Percentiles rank a stretch among this genome's conserved stretches.
phyloP scores from a whole-genome alignment of 2,329 filamentous ascomycete species.

The Raffaelea deltoideospora region DNA sequence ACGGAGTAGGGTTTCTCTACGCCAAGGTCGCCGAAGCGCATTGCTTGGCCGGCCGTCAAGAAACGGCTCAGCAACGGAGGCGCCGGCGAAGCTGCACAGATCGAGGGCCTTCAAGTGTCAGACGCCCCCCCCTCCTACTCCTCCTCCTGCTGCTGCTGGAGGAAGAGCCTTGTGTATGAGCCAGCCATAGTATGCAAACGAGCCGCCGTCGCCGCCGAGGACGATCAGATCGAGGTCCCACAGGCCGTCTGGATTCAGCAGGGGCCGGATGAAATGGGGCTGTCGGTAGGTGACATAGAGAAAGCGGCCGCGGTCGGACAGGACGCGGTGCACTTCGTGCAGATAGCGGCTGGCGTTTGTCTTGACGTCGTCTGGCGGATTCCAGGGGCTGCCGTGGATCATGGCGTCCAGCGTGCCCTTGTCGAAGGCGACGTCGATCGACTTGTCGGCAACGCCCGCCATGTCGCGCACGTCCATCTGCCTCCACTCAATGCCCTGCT shows the following conservation, averaged over 20 bases:
- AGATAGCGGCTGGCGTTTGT: slow-evolving; percentile 33
- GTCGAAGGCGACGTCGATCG: slow-evolving; percentile 41
- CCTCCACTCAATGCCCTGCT: slow-evolving; percentile 30
- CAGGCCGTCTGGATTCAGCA: slow-evolving; percentile 24
- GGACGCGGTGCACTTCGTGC: slow-evolving; percentile 29
- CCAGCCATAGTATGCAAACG: slow-evolving; percentile 34
- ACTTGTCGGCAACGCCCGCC: slow-evolving; percentile 20
- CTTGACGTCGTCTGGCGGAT: slow-evolving; percentile 30
- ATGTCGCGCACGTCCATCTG: slow-evolving; percentile 36
- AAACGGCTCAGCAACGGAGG: too few relatives aligned
- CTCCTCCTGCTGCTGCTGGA: too few relatives aligned
- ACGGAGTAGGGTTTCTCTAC: too few relatives aligned
- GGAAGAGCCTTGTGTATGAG: slow-evolving; percentile 18
- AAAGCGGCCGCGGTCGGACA: slow-evolving; percentile 31
- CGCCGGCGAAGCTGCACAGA: too few relatives aligned
- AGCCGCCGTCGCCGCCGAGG: slow-evolving; percentile 21
- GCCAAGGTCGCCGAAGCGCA: too few relatives aligned
- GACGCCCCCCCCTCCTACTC: too few relatives aligned
- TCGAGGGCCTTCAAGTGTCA: too few relatives aligned
- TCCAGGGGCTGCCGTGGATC: slow-evolving; percentile 38
- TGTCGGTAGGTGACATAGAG: slow-evolving; percentile 39
- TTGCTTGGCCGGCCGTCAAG: too few relatives aligned
- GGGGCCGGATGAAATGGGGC: slow-evolving; percentile 35
- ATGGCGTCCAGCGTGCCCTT: slow-evolving; percentile 41
- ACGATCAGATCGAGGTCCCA: slow-evolving; percentile 30